Evolutionary conservation across 805 yeast genomes (phyloP).

Genomic region (Kodamaea nitidulidarum): DNA sequence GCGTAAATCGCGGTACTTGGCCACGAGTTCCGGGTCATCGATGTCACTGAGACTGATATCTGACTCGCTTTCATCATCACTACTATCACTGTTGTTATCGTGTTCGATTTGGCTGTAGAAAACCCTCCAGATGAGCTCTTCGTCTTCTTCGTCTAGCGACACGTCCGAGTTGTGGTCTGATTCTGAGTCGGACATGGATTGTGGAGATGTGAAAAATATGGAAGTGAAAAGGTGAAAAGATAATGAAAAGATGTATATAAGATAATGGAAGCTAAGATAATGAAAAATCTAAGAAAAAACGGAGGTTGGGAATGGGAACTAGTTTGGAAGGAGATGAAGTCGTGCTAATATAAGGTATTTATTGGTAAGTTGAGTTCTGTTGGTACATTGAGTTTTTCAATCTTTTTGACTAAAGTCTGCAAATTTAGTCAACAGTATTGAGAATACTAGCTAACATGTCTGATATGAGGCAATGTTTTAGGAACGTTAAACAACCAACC

Average conservation of each 20-base stretch:
- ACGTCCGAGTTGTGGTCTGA: slow-evolving; percentile 21
- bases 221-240: background rate
- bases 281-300: no score
- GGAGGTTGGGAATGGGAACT: no score
- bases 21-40: slow-evolving; percentile 31
- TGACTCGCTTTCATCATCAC: slow-evolving; percentile 20
- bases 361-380: no score
- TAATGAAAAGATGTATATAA: no score
- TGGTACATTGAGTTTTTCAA: no score
- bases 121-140: slow-evolving; percentile 41
- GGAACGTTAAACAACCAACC: no score
- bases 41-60: slow-evolving; percentile 28
- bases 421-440: no score
- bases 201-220: background rate
- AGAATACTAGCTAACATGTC: no score
- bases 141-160: slow-evolving; percentile 43
- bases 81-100: slow-evolving; percentile 15
- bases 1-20: slow-evolving; percentile 25
- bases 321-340: no score
- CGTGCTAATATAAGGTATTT: no score
- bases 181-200: background rate
- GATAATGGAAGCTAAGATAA: background rate
- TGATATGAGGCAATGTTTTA: no score
- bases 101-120: slow-evolving; percentile 26
- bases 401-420: no score